Percentiles rank a stretch among this genome's conserved stretches.
phyloP scores from a whole-genome alignment of 495 filamentous ascomycete genomes.

The Aspergillus coremiiformis region DNA sequence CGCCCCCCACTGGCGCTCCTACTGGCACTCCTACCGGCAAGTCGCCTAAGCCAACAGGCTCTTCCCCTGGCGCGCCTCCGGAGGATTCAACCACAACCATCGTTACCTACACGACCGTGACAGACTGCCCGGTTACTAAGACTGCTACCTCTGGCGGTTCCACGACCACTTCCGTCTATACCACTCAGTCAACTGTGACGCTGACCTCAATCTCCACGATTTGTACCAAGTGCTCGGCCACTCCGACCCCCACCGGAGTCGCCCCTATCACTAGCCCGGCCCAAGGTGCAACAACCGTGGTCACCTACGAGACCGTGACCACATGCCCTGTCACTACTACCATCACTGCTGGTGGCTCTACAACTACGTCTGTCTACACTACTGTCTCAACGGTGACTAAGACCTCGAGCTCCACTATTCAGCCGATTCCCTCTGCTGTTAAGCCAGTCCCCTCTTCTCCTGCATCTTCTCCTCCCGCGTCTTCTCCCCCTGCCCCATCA shows the following conservation, averaged over 20 bases:
- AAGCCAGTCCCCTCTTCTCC: constrained; percentile 12
- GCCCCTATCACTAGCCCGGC: not conserved
- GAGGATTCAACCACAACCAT: constrained; percentile 13
- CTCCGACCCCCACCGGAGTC: not conserved
- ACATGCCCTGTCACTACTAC: constrained; percentile 27
- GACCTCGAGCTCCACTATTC: constrained; percentile 11
- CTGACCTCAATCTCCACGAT: constrained; percentile 22
- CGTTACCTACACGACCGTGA: constrained; percentile 18
- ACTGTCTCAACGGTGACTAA: constrained; percentile 24
- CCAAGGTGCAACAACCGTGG: constrained; percentile 9
- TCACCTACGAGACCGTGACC: constrained; percentile 25
- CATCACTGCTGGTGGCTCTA: constrained; percentile 22
- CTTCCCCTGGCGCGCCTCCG: constrained; percentile 3
- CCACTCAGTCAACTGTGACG: constrained; percentile 26
- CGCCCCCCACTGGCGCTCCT: not conserved
- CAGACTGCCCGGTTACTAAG: constrained; percentile 24
- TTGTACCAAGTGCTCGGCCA: constrained; percentile 10
- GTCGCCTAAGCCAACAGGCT: not conserved
- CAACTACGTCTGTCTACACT: constrained; percentile 24
- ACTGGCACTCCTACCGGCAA: not conserved
- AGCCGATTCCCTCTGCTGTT: constrained; percentile 8
- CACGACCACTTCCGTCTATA: constrained; percentile 25
- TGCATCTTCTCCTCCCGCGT: constrained; percentile 11
- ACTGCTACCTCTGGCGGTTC: constrained; percentile 23
- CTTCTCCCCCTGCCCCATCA: constrained; percentile 21